Conservation (phyloP, 257 asterid species). For the Forsythia viridissima region DNA sequence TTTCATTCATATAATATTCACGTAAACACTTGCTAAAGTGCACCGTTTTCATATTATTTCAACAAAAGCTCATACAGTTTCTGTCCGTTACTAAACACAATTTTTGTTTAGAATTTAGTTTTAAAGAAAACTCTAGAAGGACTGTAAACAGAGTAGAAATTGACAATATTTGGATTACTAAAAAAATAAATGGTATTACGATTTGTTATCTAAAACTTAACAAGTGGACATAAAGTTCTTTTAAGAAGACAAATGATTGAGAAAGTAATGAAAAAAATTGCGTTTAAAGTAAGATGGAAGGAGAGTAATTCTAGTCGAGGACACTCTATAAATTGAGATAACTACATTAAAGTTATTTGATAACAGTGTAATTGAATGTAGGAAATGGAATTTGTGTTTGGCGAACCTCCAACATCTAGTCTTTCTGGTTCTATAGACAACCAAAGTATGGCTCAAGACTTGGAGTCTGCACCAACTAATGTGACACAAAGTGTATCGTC, state of each 20-base stretch:
- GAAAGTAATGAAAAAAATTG: not conserved
- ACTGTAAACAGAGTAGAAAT: not conserved
- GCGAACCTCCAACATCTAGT: slow-evolving; percentile 67
- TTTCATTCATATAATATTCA: not conserved
- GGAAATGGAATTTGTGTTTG: slow-evolving; percentile 91
- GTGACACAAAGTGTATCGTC: slow-evolving; percentile 16
- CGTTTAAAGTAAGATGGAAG: not conserved
- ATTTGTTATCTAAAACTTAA: not conserved
- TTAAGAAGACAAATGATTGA: not conserved
- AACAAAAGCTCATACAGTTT: not conserved
- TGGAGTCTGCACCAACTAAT: slow-evolving; percentile 20
- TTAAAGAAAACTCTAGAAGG: not conserved
- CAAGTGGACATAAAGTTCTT: not conserved
- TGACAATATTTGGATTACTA: not conserved
- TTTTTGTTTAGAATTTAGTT: not conserved
- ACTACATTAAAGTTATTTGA: not conserved
- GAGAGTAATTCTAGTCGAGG: not conserved
- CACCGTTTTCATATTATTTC: not conserved
- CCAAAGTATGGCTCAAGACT: slow-evolving; percentile 37
- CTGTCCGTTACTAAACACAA: not conserved
- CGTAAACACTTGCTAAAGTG: not conserved
- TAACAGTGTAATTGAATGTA: slow-evolving; percentile 10
- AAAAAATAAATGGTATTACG: not conserved
- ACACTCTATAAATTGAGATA: not conserved
- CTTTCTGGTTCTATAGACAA: slow-evolving; percentile 43